phyloP scores from a whole-genome alignment of 2,329 filamentous ascomycete genomes.

The Verticillium nonalfalfae region DNA sequence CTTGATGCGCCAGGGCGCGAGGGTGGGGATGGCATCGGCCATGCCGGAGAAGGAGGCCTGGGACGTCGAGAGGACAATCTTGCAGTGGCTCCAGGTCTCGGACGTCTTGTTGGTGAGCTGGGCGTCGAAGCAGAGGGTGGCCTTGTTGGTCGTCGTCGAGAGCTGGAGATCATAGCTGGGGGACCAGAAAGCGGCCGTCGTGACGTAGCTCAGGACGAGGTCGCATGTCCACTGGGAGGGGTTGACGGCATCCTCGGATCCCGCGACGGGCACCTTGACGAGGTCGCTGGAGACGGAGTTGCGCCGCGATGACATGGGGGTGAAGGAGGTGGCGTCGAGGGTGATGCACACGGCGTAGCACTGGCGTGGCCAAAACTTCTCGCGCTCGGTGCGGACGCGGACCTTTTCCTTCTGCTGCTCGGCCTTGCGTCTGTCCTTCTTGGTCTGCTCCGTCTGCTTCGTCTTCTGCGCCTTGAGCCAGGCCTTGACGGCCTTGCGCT shows the following conservation, averaged over 20 bases:
- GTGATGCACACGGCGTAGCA: slow-evolving; percentile 44
- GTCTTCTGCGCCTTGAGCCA: slow-evolving; percentile 18
- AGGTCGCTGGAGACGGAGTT: slow-evolving; percentile 47
- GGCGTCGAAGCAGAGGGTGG: slow-evolving; percentile 53
- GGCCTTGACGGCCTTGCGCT: slow-evolving; percentile 1
- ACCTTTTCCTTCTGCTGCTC: slow-evolving; percentile 34
- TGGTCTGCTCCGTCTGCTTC: slow-evolving; percentile 24
- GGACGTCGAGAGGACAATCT: slow-evolving; percentile 56
- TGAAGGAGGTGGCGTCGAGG: slow-evolving; percentile 37
- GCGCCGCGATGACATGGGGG: slow-evolving; percentile 40
- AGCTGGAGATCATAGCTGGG: slow-evolving; percentile 58
- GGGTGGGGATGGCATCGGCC: slow-evolving; percentile 45
- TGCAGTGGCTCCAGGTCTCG: slow-evolving; percentile 57
- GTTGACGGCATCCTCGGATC: slow-evolving; percentile 41
- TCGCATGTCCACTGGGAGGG: slow-evolving; percentile 31
- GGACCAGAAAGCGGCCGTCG: slow-evolving; percentile 49
- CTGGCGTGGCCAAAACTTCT: slow-evolving; percentile 42
- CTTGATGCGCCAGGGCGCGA: slow-evolving; percentile 52
- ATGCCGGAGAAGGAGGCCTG: slow-evolving; percentile 52
- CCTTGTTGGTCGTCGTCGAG: slow-evolving; percentile 47
- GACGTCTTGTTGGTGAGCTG: slow-evolving; percentile 56
- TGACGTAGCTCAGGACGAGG: slow-evolving; percentile 53
- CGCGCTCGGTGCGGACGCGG: slow-evolving; percentile 34
- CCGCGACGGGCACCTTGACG: slow-evolving; percentile 25
- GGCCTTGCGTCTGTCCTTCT: slow-evolving; percentile 24